A percentile compares a stretch with the other conserved stretches of the same genome.
These are phyloP conservation scores for Phytopythium sindhum DNA, from an alignment of 352 stramenopile genomes.

Conservation along the genomic window DNA sequence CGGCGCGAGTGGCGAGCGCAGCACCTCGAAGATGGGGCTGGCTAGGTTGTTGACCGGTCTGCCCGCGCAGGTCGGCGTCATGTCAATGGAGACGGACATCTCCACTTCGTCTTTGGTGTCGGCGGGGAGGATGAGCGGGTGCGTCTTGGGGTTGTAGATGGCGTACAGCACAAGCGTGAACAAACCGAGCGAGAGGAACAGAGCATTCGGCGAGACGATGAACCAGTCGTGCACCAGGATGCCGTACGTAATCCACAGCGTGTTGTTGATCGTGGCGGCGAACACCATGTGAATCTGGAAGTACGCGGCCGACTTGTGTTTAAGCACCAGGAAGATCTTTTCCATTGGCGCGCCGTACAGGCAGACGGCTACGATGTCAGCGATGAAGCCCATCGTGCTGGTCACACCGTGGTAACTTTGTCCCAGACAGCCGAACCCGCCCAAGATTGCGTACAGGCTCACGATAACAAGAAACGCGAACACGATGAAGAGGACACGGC, in stretches of 20 bases:
- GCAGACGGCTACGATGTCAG: constrained; percentile 31
- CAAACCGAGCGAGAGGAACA: constrained; percentile 27
- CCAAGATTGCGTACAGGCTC: constrained; percentile 39
- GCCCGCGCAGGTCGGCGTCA: constrained; percentile 14
- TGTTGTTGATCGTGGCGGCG: constrained; percentile 40
- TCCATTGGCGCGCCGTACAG: constrained; percentile 40
- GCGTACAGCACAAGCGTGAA: constrained; percentile 27
- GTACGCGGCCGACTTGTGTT: constrained; percentile 39
- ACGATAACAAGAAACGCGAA: constrained; percentile 17
- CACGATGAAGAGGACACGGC: constrained; percentile 18
- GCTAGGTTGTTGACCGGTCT: constrained; percentile 13
- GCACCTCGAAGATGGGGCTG: constrained; percentile 21
- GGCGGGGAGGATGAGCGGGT: constrained; percentile 16
- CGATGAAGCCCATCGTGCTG: constrained; percentile 25
- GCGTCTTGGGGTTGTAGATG: constrained; percentile 30
- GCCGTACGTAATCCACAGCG: constrained; percentile 31
- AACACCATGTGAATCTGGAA: constrained; percentile 54
- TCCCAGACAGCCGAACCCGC: constrained; percentile 24
- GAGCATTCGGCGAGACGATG: constrained; percentile 26
- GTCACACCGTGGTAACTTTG: constrained; percentile 21
- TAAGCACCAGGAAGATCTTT: constrained; percentile 36
- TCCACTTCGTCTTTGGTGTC: constrained; percentile 13
- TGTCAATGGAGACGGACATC: constrained; percentile 10
- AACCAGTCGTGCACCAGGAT: constrained; percentile 32
- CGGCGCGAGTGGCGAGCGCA: constrained; percentile 15